Conservation (phyloP, 1,284 basidiomycete species). For the Austroboletus novae-zelandiae region DNA sequence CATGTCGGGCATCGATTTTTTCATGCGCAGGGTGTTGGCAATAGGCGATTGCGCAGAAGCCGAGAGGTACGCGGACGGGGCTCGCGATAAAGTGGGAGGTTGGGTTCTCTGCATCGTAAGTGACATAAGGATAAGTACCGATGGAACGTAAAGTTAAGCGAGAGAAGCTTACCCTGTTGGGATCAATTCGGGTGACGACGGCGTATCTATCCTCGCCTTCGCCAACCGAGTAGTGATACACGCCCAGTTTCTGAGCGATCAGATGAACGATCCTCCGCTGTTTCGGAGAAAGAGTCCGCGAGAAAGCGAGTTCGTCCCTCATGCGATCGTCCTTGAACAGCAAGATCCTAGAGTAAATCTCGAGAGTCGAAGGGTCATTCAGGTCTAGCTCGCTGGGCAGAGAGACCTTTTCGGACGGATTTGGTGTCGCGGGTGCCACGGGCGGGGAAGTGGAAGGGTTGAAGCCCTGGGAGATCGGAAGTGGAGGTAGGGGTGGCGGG, state of each 20-base stretch:
- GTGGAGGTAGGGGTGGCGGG: slow-evolving; percentile 54
- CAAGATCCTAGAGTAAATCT: slow-evolving; percentile 95
- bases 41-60: slow-evolving; percentile 47
- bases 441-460: slow-evolving; percentile 47
- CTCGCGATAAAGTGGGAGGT: slow-evolving; percentile 67
- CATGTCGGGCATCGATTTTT: slow-evolving; percentile 96
- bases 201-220: slow-evolving; percentile 92
- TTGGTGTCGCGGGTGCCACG: slow-evolving; percentile 54
- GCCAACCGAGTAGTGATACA: slow-evolving; percentile 93
- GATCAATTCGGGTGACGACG: slow-evolving; percentile 86
- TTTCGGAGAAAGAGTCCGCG: slow-evolving; percentile 77
- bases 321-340: slow-evolving; percentile 98
- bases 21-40: slow-evolving; percentile 69
- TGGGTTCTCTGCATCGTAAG: slow-evolving; percentile 34
- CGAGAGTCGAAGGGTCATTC: slow-evolving; percentile 92
- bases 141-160: slow-evolving; percentile 17
- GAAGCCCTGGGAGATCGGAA: slow-evolving; percentile 58
- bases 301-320: slow-evolving; percentile 97
- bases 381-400: slow-evolving; percentile 79
- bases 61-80: slow-evolving; percentile 68
- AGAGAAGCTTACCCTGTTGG: slow-evolving; percentile 58
- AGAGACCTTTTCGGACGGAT: slow-evolving; percentile 55
- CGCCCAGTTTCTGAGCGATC: slow-evolving; percentile 92
- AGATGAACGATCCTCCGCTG: slow-evolving; percentile 94
- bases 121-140: slow-evolving; percentile 15